Conservation (phyloP, 495 filamentous ascomycete species). For the Penicillium angulare region DNA sequence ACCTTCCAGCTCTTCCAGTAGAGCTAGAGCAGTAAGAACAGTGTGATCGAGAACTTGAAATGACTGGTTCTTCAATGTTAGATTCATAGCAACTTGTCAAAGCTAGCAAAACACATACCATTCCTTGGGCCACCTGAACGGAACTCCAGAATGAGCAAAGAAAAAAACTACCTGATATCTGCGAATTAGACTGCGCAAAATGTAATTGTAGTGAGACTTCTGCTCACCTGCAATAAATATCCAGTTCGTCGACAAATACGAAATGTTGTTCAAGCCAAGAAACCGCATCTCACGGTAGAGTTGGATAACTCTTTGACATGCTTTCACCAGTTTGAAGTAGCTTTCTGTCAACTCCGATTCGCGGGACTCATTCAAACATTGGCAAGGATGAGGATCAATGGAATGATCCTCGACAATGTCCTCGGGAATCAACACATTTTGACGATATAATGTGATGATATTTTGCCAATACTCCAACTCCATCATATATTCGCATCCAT, state of each 20-base stretch:
- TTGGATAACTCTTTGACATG: neutral
- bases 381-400: neutral
- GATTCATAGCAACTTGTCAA: neutral
- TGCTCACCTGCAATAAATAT: neutral
- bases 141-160: neutral
- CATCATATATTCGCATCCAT: neutral
- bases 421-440: neutral
- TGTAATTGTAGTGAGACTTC: neutral
- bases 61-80: too few species aligned
- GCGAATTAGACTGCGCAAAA: neutral
- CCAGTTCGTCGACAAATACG: neutral
- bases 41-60: neutral
- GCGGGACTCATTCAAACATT: neutral
- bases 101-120: neutral
- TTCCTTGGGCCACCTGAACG: neutral
- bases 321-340: neutral
- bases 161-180: neutral
- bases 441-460: neutral
- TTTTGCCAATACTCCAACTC: conserved; percentile 8
- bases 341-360: neutral
- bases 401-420: neutral
- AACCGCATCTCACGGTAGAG: neutral
- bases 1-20: neutral
- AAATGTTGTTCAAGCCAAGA: neutral
- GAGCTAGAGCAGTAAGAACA: neutral